Evolutionary conservation across 2,329 filamentous ascomycete genomes (phyloP), one percentile per base, ranked within the genome.

Genomic region (Colletotrichum ledebouriae): DNA sequence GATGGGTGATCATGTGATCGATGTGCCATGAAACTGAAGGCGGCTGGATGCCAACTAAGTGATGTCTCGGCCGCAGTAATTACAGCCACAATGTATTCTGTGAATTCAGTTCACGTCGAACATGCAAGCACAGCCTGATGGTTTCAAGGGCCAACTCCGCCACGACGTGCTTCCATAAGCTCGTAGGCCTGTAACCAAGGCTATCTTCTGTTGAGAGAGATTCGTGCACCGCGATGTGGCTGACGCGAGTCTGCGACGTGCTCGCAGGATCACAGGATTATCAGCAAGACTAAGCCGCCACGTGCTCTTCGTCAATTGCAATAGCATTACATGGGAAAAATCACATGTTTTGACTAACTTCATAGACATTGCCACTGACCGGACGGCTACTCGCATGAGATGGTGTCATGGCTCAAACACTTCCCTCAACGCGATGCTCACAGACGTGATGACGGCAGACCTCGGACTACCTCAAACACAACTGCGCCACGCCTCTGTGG

Each of bases 401-500:
- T 57, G 37, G 55, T 39, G 39, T 57, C 39, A 57, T 57, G 55
- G 55, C 22, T 44, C 39, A 15, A 57, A 39, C 17, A 15, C 22
- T 57, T 41, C 20, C 3, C 20, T 12, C 55, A 57, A 44, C 29
- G 55, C 39, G 20, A 57, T 39, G 20, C 33, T 39, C 55, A 42
- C 53, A 44, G 55, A 20, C 55, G 29, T 44, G 22, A 44, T 33
- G 55, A 57, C 44, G 55, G 29, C n/a, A 25, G 55, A 57, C 55
- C 25, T 29, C 55, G 55, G 55, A 29, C 55, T 33, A 44, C 39
- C 13, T 57, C 6, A 42, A 42, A 42, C 37, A 20, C n/a, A 12
- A 17, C 10, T 42, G 55, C 22, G 37, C 37, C 55, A 17, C 25
- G 13, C 22, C 55, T 57, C 55, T n/a, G 4, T 4, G 29, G 29